Evolutionary conservation across 1,284 basidiomycete genomes (phyloP).

Genomic region (Ceratobasidium sp.): DNA sequence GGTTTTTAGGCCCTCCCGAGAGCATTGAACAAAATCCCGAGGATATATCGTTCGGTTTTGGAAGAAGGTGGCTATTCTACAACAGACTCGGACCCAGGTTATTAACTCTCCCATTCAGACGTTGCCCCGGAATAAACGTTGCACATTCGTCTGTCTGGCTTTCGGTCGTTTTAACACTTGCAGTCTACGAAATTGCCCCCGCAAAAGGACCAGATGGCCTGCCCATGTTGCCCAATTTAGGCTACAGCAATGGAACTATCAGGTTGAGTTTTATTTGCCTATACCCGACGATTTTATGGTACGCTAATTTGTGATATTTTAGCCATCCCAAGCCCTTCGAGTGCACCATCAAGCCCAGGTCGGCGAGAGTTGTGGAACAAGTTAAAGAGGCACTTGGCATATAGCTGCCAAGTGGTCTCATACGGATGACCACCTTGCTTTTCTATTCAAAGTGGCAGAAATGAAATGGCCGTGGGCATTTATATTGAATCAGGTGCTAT

Average conservation of each 20-base stretch:
- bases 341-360: slow-evolving; percentile 19
- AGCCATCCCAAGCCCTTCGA: slow-evolving; percentile 27
- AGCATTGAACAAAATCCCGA: slow-evolving; percentile 16
- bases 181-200: slow-evolving; percentile 6
- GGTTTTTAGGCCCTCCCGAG: slow-evolving; percentile 30
- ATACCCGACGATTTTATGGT: too few species aligned
- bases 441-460: too few species aligned
- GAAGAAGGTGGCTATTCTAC: slow-evolving; percentile 10
- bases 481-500: too few species aligned
- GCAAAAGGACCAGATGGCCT: slow-evolving; percentile 18
- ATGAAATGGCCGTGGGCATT: too few species aligned
- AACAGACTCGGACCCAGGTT: too few species aligned
- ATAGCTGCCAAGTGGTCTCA: too few species aligned
- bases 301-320: background rate
- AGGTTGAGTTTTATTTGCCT: slow-evolving; percentile 2
- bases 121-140: slow-evolving; percentile 27
- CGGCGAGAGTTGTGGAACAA: background rate
- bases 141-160: slow-evolving; percentile 33
- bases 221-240: background rate
- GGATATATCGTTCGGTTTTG: slow-evolving; percentile 20
- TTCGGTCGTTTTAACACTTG: slow-evolving; percentile 17
- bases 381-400: too few species aligned
- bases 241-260: slow-evolving; percentile 3
- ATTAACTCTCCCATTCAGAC: background rate
- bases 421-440: too few species aligned